Percentiles rank a stretch among this genome's conserved stretches.
phyloP scores from a whole-genome alignment of 495 filamentous ascomycete species.

The Margaritispora aquatica region DNA sequence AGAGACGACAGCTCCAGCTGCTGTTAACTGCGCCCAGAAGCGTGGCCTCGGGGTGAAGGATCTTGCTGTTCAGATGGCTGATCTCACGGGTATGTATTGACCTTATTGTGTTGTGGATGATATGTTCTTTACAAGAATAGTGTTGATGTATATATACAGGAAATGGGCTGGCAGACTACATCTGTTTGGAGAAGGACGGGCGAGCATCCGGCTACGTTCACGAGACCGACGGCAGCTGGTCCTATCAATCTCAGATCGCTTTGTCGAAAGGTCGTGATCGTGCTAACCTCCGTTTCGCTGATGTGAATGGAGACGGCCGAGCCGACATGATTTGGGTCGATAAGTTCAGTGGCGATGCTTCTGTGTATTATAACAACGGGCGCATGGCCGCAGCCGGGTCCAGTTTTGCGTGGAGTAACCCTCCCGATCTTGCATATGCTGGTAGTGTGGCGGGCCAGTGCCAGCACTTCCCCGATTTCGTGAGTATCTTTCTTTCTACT shows the following conservation, averaged over 20 bases:
- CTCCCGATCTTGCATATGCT: background rate
- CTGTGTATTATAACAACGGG: conserved; percentile 15
- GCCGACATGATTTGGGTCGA: conserved; percentile 24
- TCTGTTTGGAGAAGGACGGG: background rate
- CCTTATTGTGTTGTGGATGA: background rate
- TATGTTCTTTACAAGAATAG: background rate
- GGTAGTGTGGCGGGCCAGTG: background rate
- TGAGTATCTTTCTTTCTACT: background rate
- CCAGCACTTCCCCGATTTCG: background rate
- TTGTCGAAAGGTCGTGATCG: conserved; percentile 11
- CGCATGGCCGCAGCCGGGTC: background rate
- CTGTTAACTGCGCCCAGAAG: background rate
- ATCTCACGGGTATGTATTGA: background rate
- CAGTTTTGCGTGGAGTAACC: background rate
- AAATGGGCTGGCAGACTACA: background rate
- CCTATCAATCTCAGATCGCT: background rate
- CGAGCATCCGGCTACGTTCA: background rate
- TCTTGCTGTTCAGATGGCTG: background rate
- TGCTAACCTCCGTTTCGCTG: conserved; percentile 22
- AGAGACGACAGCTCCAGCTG: background rate
- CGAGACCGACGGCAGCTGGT: background rate
- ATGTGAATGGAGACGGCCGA: conserved; percentile 22
- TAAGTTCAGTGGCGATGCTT: conserved; percentile 21
- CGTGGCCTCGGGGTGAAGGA: background rate
- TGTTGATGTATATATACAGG: background rate